Conservation (phyloP, 306 rosid species). For the Lathyrus aphaca region DNA sequence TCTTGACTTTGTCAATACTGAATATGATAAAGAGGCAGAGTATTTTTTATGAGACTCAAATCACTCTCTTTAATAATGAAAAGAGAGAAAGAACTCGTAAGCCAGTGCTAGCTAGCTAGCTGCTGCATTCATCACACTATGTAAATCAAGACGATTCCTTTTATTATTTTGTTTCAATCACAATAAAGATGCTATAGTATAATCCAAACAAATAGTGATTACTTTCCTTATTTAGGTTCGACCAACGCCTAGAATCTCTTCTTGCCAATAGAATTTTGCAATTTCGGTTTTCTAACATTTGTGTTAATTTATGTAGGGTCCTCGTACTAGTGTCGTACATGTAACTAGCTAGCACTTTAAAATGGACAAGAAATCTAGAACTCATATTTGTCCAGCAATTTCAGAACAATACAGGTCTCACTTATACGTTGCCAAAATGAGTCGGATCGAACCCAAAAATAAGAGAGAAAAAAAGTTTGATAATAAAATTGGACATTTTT, state of each 20-base stretch:
- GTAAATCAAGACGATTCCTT: slow-evolving; percentile 44
- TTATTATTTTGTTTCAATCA: slow-evolving; percentile 36
- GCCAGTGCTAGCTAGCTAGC: not conserved
- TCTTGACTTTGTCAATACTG: slow-evolving; percentile 49
- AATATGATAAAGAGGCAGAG: slow-evolving; percentile 7
- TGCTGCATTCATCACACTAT: slow-evolving; percentile 17
- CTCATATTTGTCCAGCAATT: too few species aligned
- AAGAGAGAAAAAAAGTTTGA: too few species aligned
- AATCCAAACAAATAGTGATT: slow-evolving; percentile 1
- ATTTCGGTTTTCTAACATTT: slow-evolving; percentile 13
- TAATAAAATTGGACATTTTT: too few species aligned
- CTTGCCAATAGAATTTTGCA: slow-evolving; percentile 16
- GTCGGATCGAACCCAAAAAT: too few species aligned
- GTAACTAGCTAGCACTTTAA: not conserved
- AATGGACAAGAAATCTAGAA: not conserved
- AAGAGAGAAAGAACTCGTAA: slow-evolving; percentile 14
- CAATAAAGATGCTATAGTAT: slow-evolving; percentile 12
- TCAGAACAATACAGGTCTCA: too few species aligned
- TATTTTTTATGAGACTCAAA: not conserved
- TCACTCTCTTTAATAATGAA: slow-evolving; percentile 2
- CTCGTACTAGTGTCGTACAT: not conserved
- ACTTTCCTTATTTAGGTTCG: slow-evolving; percentile 13
- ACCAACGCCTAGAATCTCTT: not conserved
- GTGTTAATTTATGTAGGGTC: not conserved
- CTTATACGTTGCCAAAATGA: too few species aligned